Evolutionary conservation across 2,329 filamentous ascomycete genomes (phyloP).

Genomic region (Ceratocystis harringtonii): DNA sequence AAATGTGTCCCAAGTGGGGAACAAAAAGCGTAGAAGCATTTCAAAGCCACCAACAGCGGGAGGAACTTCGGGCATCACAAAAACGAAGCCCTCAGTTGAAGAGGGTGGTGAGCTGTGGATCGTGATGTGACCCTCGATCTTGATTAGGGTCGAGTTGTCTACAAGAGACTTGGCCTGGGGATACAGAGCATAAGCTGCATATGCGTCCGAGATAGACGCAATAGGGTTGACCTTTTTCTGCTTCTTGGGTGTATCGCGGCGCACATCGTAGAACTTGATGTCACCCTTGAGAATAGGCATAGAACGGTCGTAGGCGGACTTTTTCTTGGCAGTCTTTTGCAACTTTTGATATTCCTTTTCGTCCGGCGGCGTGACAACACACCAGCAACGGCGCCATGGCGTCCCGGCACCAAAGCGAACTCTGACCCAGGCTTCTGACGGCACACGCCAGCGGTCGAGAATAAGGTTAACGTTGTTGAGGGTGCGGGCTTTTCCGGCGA

Average conservation of each 20-base stretch:
- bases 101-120: constrained; percentile 68
- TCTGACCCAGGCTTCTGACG: constrained; percentile 82
- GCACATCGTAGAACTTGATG: constrained; percentile 87
- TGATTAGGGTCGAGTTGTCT: constrained; percentile 84
- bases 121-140: constrained; percentile 80
- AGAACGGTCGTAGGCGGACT: constrained; percentile 66
- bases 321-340: constrained; percentile 69
- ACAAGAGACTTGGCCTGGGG: constrained; percentile 88
- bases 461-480: constrained; percentile 84
- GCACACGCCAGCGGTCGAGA: constrained; percentile 64
- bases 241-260: constrained; percentile 62
- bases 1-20: constrained; percentile 90
- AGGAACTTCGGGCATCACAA: constrained; percentile 90
- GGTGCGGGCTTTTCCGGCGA: constrained; percentile 80
- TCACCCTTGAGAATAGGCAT: constrained; percentile 61
- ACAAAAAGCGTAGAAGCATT: constrained; percentile 82
- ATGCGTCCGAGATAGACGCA: constrained; percentile 79
- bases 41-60: constrained; percentile 90
- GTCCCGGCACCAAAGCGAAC: constrained; percentile 92
- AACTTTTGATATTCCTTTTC: constrained; percentile 80
- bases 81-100: constrained; percentile 82
- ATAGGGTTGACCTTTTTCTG: constrained; percentile 85
- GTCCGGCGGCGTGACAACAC: constrained; percentile 79
- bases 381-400: constrained; percentile 94
- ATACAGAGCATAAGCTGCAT: constrained; percentile 88